Evolutionary conservation across 1,139 yeast species (phyloP), one percentile per base, ranked within the genome.

Genomic region (Hyphopichia buzzinii): DNA sequence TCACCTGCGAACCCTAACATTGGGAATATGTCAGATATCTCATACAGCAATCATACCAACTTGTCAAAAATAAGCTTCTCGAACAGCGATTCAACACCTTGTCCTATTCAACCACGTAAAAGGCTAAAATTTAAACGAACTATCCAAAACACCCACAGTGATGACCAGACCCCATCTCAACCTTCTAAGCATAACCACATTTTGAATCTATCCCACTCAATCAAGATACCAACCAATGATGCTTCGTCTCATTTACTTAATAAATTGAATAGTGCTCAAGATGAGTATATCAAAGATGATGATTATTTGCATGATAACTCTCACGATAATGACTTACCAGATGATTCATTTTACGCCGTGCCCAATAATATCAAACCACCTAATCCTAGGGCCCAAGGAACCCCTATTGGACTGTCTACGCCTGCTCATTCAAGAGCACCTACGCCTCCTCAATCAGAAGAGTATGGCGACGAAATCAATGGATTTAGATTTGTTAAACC

Each of bases 401-500:
- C 63, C 1, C 67, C 67, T 1, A 60, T 62, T n/a, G 58, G 66
- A 1, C 66, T 60, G 38, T 59, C 66, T 2, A 62, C 68, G 0
- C 68, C 68, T 3, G 54, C 67, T 11, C 61, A 62, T 39, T 58
- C 63, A 15, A 39, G 64, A 26, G 53, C 57, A 8, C 49, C 58
- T n/a, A 48, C 63, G 1, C 62, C 65, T 10, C 61, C 61, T 3
- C 30, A 38, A 14, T 16, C 34, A 5, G 50, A 52, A 32, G 67
- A 57, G 28, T 54, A 48, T 21, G 63, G 64, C 1, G 54, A 51
- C 4, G 41, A 56, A 4, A 51, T 65, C 16, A 59, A 62, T 36
- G 72, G 72, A 2, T 67, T 56, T 44, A 61, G 48, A 33, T 63
- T 69, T 40, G 57, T 68, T 13, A 57, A 59, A 35, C 57, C 61